These are phyloP conservation scores for Pseudozyma flocculosa DNA, from an alignment of 1,284 basidiomycete genomes.

Conservation along the genomic window DNA sequence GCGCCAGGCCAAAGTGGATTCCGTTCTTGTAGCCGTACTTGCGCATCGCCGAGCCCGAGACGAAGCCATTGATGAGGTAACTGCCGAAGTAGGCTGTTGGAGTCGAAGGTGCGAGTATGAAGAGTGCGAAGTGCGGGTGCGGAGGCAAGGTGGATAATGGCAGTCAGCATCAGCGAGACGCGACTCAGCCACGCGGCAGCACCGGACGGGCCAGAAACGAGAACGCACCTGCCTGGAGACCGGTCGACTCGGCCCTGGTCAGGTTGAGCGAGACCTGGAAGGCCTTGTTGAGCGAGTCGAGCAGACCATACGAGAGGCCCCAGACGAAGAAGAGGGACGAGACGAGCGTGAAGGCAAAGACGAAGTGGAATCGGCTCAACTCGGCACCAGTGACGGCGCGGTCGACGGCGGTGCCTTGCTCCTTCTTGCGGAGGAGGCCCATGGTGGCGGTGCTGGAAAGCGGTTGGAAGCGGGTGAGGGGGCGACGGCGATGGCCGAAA, in stretches of 20 bases:
- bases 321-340: constrained; percentile 80
- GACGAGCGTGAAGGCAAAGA: constrained; percentile 68
- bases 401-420: constrained; percentile 13
- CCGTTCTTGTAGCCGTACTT: constrained; percentile 60
- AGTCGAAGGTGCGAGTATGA: too few species aligned
- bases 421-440: constrained; percentile 14
- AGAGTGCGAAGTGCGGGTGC: too few species aligned
- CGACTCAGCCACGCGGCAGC: too few species aligned
- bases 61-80: constrained; percentile 25
- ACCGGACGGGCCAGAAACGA: too few species aligned
- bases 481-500: too few species aligned
- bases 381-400: constrained; percentile 20
- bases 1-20: constrained; percentile 67
- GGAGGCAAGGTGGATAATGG: too few species aligned
- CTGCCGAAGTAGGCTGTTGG: constrained; percentile 69
- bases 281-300: constrained; percentile 80
- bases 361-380: constrained; percentile 17
- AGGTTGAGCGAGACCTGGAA: constrained; percentile 74
- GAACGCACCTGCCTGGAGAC: constrained; percentile 71
- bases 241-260: constrained; percentile 74
- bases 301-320: constrained; percentile 66
- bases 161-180: too few species aligned
- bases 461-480: too few species aligned
- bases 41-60: constrained; percentile 40
- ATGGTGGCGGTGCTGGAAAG: too few species aligned